Percentiles rank a stretch among this genome's conserved stretches.
These are phyloP conservation scores for Aureobasidium sp. DNA, from an alignment of 2,329 filamentous ascomycete species.

Conservation along the genomic window DNA sequence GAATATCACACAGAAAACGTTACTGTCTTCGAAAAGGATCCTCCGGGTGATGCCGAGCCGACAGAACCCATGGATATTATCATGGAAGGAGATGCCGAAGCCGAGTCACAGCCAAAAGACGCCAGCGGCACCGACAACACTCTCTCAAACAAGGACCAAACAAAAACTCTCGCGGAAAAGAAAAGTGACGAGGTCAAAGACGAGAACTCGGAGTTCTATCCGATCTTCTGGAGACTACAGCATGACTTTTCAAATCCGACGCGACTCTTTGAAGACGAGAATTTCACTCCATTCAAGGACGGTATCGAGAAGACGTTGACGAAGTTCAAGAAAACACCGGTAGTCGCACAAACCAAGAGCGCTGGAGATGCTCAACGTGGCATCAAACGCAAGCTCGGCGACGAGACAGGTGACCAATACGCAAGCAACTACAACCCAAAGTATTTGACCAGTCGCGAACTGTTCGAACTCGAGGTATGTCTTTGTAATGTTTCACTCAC, in stretches of 20 bases:
- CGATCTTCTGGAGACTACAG: slow-evolving; percentile 89
- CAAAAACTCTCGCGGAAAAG: neutral
- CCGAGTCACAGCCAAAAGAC: slow-evolving; percentile 18
- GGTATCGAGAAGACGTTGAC: slow-evolving; percentile 54
- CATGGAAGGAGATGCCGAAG: slow-evolving; percentile 23
- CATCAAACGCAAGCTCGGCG: slow-evolving; percentile 56
- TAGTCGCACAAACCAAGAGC: slow-evolving; percentile 60
- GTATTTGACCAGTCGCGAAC: slow-evolving; percentile 91
- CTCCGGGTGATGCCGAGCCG: neutral
- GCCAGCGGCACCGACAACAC: neutral
- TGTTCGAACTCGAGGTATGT: slow-evolving; percentile 85
- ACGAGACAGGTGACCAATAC: slow-evolving; percentile 47
- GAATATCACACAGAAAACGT: slow-evolving; percentile 96
- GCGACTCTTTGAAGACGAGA: slow-evolving; percentile 56
- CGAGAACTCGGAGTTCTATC: slow-evolving; percentile 68
- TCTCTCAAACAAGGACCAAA: slow-evolving; percentile 19
- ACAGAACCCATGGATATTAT: slow-evolving; percentile 12
- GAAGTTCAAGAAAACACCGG: slow-evolving; percentile 66
- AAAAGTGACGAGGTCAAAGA: slow-evolving; percentile 41
- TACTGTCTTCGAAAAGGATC: slow-evolving; percentile 61
- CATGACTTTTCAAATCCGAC: slow-evolving; percentile 86
- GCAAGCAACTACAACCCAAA: slow-evolving; percentile 86
- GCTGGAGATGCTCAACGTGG: slow-evolving; percentile 55
- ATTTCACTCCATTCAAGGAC: slow-evolving; percentile 57
- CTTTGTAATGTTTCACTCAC: neutral